These are phyloP conservation scores for Scenedesmus sp. DNA, from an alignment of 163 green algal species.

Conservation along the genomic window DNA sequence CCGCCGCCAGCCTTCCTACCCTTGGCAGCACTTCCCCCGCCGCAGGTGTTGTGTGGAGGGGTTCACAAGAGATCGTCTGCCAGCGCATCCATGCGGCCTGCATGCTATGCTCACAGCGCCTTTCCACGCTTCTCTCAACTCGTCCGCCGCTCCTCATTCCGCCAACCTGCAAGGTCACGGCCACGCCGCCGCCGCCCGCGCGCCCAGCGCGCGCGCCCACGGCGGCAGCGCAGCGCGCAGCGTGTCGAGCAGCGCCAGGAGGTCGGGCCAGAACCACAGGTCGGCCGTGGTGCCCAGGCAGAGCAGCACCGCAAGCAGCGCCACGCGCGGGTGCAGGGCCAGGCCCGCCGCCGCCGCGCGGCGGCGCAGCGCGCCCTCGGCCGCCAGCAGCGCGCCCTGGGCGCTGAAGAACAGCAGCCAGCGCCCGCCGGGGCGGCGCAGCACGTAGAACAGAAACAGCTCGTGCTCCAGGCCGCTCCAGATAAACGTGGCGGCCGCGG, in stretches of 20 bases:
- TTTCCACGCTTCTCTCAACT: too few relatives aligned
- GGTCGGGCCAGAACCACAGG: constrained; percentile 16
- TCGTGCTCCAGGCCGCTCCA: constrained; percentile 42
- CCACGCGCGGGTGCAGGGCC: constrained; percentile 16
- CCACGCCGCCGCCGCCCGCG: too few relatives aligned
- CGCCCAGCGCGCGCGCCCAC: too few relatives aligned
- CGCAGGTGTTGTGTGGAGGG: too few relatives aligned
- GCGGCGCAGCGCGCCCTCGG: background rate
- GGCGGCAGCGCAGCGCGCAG: too few relatives aligned
- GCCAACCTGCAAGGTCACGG: too few relatives aligned
- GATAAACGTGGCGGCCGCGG: constrained; percentile 25
- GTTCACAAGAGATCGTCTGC: too few relatives aligned
- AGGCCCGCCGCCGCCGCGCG: background rate
- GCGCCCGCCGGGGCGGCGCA: constrained; percentile 12
- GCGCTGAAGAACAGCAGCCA: constrained; percentile 40
- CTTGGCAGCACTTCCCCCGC: too few relatives aligned
- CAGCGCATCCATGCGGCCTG: too few relatives aligned
- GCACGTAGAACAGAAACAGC: constrained; percentile 26
- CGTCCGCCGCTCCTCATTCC: too few relatives aligned
- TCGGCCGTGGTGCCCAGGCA: constrained; percentile 24
- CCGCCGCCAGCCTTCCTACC: too few relatives aligned
- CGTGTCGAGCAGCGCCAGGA: background rate
- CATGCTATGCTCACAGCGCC: too few relatives aligned
- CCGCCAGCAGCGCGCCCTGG: constrained; percentile 37
- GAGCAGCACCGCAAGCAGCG: constrained; percentile 36